Percentiles rank a stretch among this genome's conserved stretches.
Conservation (phyloP, 306 rosid species). For the Gastrolobium bilobum region DNA sequence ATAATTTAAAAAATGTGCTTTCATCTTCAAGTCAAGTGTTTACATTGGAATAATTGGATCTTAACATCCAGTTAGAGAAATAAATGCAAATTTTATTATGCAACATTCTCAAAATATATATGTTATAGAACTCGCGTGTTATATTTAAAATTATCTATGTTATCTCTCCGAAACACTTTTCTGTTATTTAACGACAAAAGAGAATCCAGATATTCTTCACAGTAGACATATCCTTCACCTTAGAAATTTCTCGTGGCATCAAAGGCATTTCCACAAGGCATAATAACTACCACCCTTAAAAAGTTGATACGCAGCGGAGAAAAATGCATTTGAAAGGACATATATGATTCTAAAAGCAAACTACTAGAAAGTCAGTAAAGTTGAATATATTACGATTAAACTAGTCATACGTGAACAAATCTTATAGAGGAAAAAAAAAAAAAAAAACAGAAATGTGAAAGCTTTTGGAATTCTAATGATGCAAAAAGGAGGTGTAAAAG, state of each 20-base stretch:
- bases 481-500: slow-evolving; percentile 19
- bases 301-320: slow-evolving; percentile 9
- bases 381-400: slow-evolving; percentile 36
- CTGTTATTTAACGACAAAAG: background rate
- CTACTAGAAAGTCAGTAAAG: slow-evolving; percentile 32
- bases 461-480: background rate
- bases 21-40: background rate
- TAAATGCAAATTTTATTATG: no score
- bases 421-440: background rate
- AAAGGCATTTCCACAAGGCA: slow-evolving; percentile 16
- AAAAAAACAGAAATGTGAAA: slow-evolving; percentile 5
- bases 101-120: no score
- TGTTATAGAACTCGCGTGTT: background rate
- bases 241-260: slow-evolving; percentile 36
- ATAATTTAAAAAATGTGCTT: background rate
- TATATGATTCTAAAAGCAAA: slow-evolving; percentile 40
- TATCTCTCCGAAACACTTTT: no score
- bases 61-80: no score
- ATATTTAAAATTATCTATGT: background rate
- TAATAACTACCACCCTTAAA: slow-evolving; percentile 23
- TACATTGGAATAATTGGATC: no score
- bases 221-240: background rate
- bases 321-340: slow-evolving; percentile 38
- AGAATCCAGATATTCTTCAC: background rate
- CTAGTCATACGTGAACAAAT: slow-evolving; percentile 26